Evolutionary conservation across 176 grass and related monocot genomes (phyloP), one percentile per base, ranked within the genome.

Genomic region (Zea luxurians): DNA sequence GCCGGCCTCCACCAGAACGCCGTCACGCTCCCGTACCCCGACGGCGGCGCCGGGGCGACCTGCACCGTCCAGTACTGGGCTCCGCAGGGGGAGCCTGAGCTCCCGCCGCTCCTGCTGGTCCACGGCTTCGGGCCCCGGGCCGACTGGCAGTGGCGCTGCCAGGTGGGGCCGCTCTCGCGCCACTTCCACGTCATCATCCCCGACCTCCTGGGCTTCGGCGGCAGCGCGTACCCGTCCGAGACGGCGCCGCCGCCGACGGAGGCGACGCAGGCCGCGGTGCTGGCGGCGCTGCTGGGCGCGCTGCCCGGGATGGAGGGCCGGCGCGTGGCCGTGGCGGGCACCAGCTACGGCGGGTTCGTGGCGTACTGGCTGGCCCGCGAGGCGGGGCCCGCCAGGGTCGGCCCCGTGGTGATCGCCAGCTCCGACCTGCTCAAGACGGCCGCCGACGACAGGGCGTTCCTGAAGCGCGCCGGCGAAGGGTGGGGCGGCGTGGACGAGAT

Each of bases 341-440:
- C 87, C 8, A 97, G 91, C 91, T 97, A 97, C 76, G 95, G 91
- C 11, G 91, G 95, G 6, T 97, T 92, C 77, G 89, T 97, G 61
- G 77, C 89, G 0, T 97, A 97, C 86, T 71, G 80, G 53, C 66
- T 91, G 69, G 89, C 91, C 15, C 82, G 89, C 45, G 55, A 46
- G 35, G 63, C 80, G 7, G 91, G 84, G 5, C 20, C 45, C 7
- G 49, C 7, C 15, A 74, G 80, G 63, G 82, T 93, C 1, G 82
- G 73, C 1, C 85, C 85, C 53, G 89, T 97, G 67, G 94, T 92
- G 79, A 92, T 93, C 58, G 80, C 94, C 2, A 97, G 78, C 82
- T 97, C 94, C 68, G 55, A 97, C 73, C 44, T 97, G 79, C 82
- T 97, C 37, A 97, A 90, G 83, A 86, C 81, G 21, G 66, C 80